Evolutionary conservation across 108 stramenopile genomes (phyloP).

Genomic region (Nannochloropsis salina): DNA sequence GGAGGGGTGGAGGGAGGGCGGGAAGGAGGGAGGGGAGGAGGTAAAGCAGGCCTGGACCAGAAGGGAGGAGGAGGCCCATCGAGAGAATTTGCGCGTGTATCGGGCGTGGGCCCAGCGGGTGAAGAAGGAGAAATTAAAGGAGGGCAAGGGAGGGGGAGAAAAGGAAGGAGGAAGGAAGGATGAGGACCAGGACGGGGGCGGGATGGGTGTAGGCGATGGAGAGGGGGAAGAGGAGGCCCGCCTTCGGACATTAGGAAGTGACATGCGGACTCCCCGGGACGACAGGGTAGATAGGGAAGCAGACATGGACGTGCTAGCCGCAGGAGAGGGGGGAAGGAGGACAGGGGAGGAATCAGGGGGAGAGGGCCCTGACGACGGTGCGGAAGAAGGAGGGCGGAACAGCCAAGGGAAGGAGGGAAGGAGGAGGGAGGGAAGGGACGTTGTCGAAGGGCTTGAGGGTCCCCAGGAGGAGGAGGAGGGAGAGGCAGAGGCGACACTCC

Average conservation of each 20-base stretch:
- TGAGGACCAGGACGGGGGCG: not conserved
- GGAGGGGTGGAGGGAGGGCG: slow-evolving; percentile 62
- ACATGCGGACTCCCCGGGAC: no score
- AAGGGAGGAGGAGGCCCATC: not conserved
- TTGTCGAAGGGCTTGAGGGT: not conserved
- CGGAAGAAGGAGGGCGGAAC: not conserved
- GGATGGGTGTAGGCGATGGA: no score
- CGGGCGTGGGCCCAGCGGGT: not conserved
- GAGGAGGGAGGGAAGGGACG: not conserved
- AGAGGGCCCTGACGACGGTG: not conserved
- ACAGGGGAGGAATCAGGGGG: not conserved
- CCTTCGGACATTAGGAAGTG: no score
- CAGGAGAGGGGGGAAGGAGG: not conserved
- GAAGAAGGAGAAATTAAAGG: not conserved
- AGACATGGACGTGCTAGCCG: not conserved
- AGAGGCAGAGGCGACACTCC: not conserved
- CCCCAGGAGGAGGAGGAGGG: not conserved
- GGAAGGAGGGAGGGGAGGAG: slow-evolving; percentile 52
- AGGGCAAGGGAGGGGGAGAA: not conserved
- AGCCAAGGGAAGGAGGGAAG: not conserved
- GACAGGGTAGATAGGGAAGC: not conserved
- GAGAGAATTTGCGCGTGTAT: slow-evolving; percentile 1
- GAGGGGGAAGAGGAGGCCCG: no score
- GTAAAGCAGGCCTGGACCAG: not conserved
- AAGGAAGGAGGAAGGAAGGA: not conserved